A percentile compares a stretch with the other conserved stretches of the same genome.
These are phyloP conservation scores for Batkoa obscura DNA, from an alignment of 371 early-diverging fungal genomes.

Conservation along the genomic window DNA sequence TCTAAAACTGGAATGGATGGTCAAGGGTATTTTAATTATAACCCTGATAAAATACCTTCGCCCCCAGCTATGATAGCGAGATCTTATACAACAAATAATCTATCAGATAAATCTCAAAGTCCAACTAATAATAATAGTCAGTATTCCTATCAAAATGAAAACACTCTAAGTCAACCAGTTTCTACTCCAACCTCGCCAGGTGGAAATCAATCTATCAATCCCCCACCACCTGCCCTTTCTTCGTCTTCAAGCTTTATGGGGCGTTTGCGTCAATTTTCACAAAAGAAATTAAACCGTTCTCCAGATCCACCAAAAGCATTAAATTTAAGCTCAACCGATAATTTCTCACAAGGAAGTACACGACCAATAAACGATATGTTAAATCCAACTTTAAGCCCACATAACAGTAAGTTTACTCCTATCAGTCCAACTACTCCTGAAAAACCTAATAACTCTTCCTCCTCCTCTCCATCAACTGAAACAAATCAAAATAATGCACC, in stretches of 20 bases:
- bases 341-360: no score
- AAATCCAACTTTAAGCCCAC: not conserved
- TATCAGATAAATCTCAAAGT: not conserved
- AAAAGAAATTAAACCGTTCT: constrained; percentile 1
- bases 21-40: not conserved
- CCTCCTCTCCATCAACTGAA: not conserved
- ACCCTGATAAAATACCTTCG: not conserved
- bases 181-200: not conserved
- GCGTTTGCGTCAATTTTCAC: not conserved
- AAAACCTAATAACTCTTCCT: not conserved
- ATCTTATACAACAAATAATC: not conserved
- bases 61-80: not conserved
- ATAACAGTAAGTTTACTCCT: not conserved
- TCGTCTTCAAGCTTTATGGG: constrained; percentile 7
- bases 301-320: not conserved
- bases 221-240: not conserved
- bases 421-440: not conserved
- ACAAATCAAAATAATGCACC: not conserved
- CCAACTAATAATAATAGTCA: not conserved
- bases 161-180: not conserved
- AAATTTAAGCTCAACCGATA: not conserved
- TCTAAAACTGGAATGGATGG: not conserved
- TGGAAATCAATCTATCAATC: not conserved
- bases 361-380: not conserved
- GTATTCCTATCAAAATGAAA: not conserved